Conservation (phyloP, 2,329 filamentous ascomycete genomes). For the Grosmannia huntii region DNA sequence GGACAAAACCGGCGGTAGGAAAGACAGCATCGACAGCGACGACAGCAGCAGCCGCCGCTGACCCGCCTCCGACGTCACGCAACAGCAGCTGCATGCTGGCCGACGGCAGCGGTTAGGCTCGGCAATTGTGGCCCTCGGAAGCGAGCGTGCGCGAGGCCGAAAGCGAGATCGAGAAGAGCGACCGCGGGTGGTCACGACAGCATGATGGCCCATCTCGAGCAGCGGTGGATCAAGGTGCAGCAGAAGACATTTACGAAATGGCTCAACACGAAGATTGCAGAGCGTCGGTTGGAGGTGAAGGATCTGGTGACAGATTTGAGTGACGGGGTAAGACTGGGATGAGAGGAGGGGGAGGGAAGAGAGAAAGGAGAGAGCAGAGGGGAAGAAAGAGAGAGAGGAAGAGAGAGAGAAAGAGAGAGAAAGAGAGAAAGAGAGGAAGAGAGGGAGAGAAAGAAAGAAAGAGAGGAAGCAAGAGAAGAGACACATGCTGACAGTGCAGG, state of each 20-base stretch:
- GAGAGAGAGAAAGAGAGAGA: background rate
- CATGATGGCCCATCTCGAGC: conserved; percentile 52
- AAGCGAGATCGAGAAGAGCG: conserved; percentile 4
- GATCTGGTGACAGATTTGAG: conserved; percentile 83
- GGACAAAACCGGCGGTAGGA: background rate
- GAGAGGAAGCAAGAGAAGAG: background rate
- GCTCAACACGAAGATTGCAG: conserved; percentile 91
- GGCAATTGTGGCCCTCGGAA: conserved; percentile 21
- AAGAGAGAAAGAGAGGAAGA: too few relatives aligned
- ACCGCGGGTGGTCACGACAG: conserved; percentile 12
- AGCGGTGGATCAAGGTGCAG: conserved; percentile 68
- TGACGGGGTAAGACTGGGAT: conserved; percentile 59
- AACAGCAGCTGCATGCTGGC: conserved; percentile 33
- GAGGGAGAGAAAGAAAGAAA: too few relatives aligned
- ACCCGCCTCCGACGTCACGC: conserved; percentile 31
- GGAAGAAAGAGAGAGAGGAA: too few relatives aligned
- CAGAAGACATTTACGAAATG: conserved; percentile 99
- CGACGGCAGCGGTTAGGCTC: conserved; percentile 32
- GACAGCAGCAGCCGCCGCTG: conserved; percentile 12
- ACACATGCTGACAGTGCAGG: conserved; percentile 33
- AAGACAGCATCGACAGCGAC: background rate
- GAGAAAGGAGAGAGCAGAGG: too few relatives aligned
- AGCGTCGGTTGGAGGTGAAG: conserved; percentile 64
- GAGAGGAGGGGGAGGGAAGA: background rate
- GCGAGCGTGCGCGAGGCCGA: conserved; percentile 11